Conservation (phyloP, 306 rosid species). For the Cucumis cinereus region DNA sequence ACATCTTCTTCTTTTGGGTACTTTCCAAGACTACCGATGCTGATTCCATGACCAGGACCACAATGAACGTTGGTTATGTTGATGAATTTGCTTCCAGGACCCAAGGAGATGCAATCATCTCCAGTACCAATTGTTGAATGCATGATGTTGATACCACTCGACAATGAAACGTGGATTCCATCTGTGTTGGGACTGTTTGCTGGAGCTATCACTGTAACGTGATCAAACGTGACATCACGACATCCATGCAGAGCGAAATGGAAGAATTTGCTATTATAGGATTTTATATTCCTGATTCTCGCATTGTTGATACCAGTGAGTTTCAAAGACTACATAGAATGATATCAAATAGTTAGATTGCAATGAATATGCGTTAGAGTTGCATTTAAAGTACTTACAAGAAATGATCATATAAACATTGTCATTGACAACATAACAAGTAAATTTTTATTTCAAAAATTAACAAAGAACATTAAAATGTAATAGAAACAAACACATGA, state of each 20-base stretch:
- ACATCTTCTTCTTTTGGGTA: conserved; percentile 3
- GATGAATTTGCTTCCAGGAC: conserved; percentile 10
- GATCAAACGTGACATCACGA: conserved; percentile 8
- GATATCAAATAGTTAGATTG: background rate
- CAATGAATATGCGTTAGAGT: background rate
- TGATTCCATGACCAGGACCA: conserved; percentile 34
- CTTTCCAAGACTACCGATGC: conserved; percentile 27
- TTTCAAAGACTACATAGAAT: conserved; percentile 10
- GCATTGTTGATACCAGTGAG: conserved; percentile 1
- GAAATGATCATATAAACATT: background rate
- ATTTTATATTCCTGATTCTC: background rate
- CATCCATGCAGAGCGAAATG: conserved; percentile 12
- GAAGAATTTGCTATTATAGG: background rate
- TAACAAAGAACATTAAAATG: no score
- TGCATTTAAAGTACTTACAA: background rate
- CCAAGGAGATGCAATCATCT: conserved; percentile 28
- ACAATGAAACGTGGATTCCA: conserved; percentile 17
- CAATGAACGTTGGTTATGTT: background rate
- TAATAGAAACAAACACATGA: no score
- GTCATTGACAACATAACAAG: background rate
- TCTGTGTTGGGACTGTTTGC: conserved; percentile 29
- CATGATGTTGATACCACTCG: conserved; percentile 4
- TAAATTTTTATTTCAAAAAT: no score
- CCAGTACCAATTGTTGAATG: conserved; percentile 13
- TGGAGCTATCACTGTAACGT: background rate